phyloP scores from a whole-genome alignment of 805 yeast species.

The Yarrowia keelungensis region DNA sequence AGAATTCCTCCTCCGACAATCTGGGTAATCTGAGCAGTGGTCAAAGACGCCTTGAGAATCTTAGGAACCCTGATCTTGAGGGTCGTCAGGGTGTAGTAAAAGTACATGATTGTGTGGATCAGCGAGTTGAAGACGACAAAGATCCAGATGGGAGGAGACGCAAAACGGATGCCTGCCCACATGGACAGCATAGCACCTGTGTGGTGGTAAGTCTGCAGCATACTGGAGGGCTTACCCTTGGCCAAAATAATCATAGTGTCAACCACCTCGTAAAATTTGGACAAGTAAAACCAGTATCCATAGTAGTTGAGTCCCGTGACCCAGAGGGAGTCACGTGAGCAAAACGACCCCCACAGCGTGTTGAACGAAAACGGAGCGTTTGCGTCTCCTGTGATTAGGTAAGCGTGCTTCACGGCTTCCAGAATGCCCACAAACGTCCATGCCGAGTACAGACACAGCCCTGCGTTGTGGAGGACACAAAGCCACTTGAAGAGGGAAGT shows the following conservation, averaged over 20 bases:
- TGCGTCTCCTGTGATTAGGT: conserved; percentile 60
- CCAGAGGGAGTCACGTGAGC: conserved; percentile 71
- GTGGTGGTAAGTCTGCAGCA: conserved; percentile 77
- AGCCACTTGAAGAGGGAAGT: conserved; percentile 58
- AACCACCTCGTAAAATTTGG: conserved; percentile 73
- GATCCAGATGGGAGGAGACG: conserved; percentile 80
- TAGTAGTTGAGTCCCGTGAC: conserved; percentile 59
- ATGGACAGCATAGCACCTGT: conserved; percentile 81
- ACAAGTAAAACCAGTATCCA: conserved; percentile 71
- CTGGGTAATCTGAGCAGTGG: conserved; percentile 72
- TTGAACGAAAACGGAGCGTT: conserved; percentile 86
- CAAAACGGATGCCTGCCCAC: conserved; percentile 78
- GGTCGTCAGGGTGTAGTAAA: conserved; percentile 68
- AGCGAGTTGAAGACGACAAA: conserved; percentile 81
- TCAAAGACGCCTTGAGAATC: conserved; percentile 63
- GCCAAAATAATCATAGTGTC: conserved; percentile 71
- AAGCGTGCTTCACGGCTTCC: conserved; percentile 52
- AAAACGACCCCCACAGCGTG: conserved; percentile 74
- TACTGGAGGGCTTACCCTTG: conserved; percentile 70
- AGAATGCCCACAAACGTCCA: conserved; percentile 78
- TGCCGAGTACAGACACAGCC: conserved; percentile 67
- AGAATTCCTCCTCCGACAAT: conserved; percentile 72
- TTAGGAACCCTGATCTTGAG: conserved; percentile 64
- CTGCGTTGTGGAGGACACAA: conserved; percentile 66
- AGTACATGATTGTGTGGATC: conserved; percentile 77